These are phyloP conservation scores for Firmiana major DNA, from an alignment of 345 rosid species.

Conservation along the genomic window DNA sequence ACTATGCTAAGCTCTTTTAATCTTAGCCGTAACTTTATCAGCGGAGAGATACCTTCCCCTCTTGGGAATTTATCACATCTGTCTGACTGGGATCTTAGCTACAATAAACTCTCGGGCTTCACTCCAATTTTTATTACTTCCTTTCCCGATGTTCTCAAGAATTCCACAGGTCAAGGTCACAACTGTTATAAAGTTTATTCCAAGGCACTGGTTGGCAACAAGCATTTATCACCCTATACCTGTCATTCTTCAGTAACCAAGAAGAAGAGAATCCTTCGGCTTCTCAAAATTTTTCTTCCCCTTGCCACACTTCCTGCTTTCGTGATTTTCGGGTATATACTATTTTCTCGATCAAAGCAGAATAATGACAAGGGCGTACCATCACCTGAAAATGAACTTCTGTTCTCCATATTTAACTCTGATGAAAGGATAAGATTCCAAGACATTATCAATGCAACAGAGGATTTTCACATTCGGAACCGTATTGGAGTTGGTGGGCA, in stretches of 20 bases:
- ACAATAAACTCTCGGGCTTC: background rate
- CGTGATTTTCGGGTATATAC: background rate
- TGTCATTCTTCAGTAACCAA: background rate
- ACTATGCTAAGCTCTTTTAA: background rate
- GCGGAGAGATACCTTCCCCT: background rate
- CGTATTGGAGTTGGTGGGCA: constrained; percentile 14
- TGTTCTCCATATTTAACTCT: constrained; percentile 8
- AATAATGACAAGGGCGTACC: background rate
- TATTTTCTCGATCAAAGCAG: background rate
- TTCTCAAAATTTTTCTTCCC: background rate
- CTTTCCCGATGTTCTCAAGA: background rate
- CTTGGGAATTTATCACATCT: background rate
- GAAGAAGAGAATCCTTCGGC: no score
- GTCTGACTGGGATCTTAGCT: background rate
- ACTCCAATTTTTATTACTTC: background rate
- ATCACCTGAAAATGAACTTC: background rate
- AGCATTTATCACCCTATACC: background rate
- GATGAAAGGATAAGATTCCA: constrained; percentile 1
- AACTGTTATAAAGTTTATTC: background rate
- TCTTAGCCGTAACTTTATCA: constrained; percentile 9
- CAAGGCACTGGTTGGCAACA: background rate
- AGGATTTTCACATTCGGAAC: constrained; percentile 5
- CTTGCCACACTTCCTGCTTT: background rate
- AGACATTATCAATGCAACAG: constrained; percentile 4
- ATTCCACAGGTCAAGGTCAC: background rate